phyloP scores from a whole-genome alignment of 805 yeast species.

The Yamadazyma akitaensis region DNA sequence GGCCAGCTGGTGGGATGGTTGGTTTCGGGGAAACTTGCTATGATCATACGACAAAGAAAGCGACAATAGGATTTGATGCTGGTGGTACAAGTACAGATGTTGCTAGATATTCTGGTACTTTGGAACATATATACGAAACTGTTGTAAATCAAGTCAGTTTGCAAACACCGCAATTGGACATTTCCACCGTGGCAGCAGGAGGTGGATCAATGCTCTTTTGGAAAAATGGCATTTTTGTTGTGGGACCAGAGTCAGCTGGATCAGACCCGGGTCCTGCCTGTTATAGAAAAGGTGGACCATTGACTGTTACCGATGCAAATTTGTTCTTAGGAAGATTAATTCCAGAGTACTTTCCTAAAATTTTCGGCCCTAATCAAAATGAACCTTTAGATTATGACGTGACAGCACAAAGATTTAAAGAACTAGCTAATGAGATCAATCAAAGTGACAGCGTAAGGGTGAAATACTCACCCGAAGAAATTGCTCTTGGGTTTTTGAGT shows the following conservation, averaged over 20 bases:
- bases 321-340: conserved; percentile 31
- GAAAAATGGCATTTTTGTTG: conserved; percentile 38
- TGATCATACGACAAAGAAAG: conserved; percentile 25
- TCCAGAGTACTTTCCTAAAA: conserved; percentile 37
- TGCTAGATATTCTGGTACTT: conserved; percentile 37
- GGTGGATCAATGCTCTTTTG: conserved; percentile 41
- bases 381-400: conserved; percentile 30
- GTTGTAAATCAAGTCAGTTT: conserved; percentile 43
- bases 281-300: conserved; percentile 38
- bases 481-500: conserved; percentile 31
- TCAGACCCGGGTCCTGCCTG: conserved; percentile 42
- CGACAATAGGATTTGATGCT: conserved; percentile 41
- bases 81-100: conserved; percentile 49
- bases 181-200: conserved; percentile 47
- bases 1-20: conserved; percentile 98
- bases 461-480: conserved; percentile 27
- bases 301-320: conserved; percentile 40
- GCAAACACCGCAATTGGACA: conserved; percentile 45
- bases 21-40: conserved; percentile 86
- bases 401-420: conserved; percentile 50
- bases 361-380: conserved; percentile 37
- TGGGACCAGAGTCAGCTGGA: conserved; percentile 41
- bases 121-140: conserved; percentile 43
- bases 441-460: conserved; percentile 20
- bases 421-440: conserved; percentile 47